Base-by-base conservation (phyloP, 179 eudicot genomes). In the Heliamphora pulchella region DNA sequence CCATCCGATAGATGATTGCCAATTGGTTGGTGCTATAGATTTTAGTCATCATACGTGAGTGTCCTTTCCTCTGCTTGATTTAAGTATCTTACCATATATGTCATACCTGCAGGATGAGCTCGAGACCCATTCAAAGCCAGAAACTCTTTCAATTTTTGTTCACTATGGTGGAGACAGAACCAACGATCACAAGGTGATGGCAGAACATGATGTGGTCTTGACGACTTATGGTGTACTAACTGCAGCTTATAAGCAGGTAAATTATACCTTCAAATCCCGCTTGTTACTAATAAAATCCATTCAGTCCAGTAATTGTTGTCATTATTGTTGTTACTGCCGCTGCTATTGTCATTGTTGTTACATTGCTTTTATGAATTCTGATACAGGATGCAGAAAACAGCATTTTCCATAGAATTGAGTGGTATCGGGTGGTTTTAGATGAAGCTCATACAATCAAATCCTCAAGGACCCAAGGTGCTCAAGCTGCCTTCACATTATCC, bases 401-500 rank as follows among this genome's bases (percentile, higher is more conserved):
- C 83, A 87, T 90, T 71, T 89, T 85, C 81, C 89, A 90, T 75
- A 81, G 39, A 82, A 82, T 91, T 61, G 89, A 91, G 67, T 91
- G 92, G 92, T 76, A 83, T 72, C 76, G 94, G 9, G 87, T 91
- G 20, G 94, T 91, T 20, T 77, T 91, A 76, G 94, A 91, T 83
- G 94, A 91, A 86, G 94, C 94, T 80, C 94, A 89, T 80, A 88
- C 84, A 50, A 91, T 91, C 61, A 91, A 91, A 84, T 84, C 92
- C 51, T 86, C 87, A 53, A 89, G 67, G 79, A 88, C 91, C 50
- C 88, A 81, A 82, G 83, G 78, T 86, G 91, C 94, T 54, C 88
- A 87, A 78, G 89, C 94, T 72, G 84, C 91, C 41, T 89, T 84
- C 61, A 66, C 84, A n/a, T 83, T 91, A 86, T 78, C 91, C 51